Base-by-base conservation (phyloP, 768 basidiomycete species). In the Termitomyces sp. region DNA sequence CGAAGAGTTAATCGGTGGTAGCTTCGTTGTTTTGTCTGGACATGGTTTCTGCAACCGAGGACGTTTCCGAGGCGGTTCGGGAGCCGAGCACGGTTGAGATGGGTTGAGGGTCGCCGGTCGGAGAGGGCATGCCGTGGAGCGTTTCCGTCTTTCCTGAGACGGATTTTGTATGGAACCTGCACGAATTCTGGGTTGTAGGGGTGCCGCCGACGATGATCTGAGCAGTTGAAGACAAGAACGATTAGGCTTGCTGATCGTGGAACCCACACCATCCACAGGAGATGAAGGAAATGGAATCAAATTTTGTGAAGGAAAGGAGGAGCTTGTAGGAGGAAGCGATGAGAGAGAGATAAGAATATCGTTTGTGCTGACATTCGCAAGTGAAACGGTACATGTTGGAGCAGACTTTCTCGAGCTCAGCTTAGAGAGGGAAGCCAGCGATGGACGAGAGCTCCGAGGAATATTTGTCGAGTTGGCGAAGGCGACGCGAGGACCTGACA, bases 381-480 rank as follows among this genome's bases (percentile, higher is more conserved):
- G 63, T 9, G 65, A 66, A 31, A 66, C 50, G 17, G 61, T 66
- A 41, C 65, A 66, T 3, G 63, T 66, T 25, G 65, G 63, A 11
- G 59, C 51, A 21, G 63, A 66, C 58, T 66, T 66, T 50, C 65
- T 58, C 31, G 65, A 63, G 47, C 48, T 50, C 38, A 59, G 57
- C 53, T 62, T 62, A 43, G 59, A 57, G 25, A 53, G 31, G 25
- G 47, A 54, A 58, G 31, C 49, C 44, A 59, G 53, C 25, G 53
- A 41, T 25, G 59, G 58, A 48, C 61, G 57, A 47, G 59, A 56
- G 61, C 45, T 57, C 53, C 65, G 59, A 42, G 59, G 40, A 16
- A 57, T 44, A 46, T 66, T 66, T 12, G 65, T 66, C 49, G 63
- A 61, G 60, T 66, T 60, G 53, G 57, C 61, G 46, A 66, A 58